These are phyloP conservation scores for Blastomyces parvus DNA, from an alignment of 2,329 filamentous ascomycete genomes.

Conservation along the genomic window DNA sequence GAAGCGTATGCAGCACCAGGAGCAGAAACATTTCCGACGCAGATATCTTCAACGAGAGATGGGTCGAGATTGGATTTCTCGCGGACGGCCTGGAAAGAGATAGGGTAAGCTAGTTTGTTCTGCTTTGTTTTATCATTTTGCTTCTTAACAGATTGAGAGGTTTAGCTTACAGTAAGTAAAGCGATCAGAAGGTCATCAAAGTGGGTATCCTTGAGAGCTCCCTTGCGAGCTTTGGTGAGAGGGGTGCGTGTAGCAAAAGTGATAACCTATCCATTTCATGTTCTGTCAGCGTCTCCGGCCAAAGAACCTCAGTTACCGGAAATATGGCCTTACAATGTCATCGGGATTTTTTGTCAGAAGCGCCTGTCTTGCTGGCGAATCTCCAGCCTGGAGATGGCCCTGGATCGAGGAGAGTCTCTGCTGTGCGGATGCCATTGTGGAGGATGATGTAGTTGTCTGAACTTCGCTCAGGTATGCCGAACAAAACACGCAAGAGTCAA, in stretches of 20 bases:
- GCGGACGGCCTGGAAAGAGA: slow-evolving; percentile 52
- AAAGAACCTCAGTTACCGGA: neutral
- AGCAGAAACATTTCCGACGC: slow-evolving; percentile 78
- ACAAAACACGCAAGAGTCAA: neutral
- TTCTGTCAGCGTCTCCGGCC: slow-evolving; percentile 4
- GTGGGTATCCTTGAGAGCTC: slow-evolving; percentile 32
- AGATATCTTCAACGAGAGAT: slow-evolving; percentile 75
- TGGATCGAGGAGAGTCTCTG: slow-evolving; percentile 35
- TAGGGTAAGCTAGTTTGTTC: neutral
- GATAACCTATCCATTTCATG: slow-evolving; percentile 26
- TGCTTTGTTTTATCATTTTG: neutral
- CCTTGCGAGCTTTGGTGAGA: slow-evolving; percentile 33
- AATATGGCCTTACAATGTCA: slow-evolving; percentile 28
- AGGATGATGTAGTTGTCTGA: neutral
- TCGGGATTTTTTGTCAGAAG: slow-evolving; percentile 30
- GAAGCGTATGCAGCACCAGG: slow-evolving; percentile 83
- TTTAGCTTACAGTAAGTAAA: slow-evolving; percentile 26
- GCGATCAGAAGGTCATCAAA: slow-evolving; percentile 31
- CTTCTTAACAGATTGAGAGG: neutral
- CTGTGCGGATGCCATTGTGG: slow-evolving; percentile 31
- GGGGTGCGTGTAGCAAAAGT: slow-evolving; percentile 32
- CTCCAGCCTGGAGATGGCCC: slow-evolving; percentile 29
- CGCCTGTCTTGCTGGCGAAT: slow-evolving; percentile 23
- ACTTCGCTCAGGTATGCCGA: neutral
- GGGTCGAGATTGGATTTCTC: slow-evolving; percentile 80